These are phyloP conservation scores for Sordaria brevicollis DNA, from an alignment of 495 filamentous ascomycete species.

Conservation along the genomic window DNA sequence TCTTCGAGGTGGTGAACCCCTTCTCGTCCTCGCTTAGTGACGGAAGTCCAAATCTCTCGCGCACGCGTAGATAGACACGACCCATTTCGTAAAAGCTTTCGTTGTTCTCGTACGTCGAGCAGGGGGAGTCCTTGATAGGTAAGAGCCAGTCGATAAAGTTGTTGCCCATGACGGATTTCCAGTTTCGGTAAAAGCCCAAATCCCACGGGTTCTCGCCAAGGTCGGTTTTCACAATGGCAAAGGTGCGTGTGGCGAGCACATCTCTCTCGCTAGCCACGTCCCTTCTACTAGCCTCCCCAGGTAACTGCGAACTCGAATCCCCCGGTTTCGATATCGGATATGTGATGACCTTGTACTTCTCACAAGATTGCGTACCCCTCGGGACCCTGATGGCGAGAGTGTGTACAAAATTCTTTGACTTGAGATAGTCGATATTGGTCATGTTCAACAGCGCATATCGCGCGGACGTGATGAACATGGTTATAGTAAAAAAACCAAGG, in stretches of 20 bases:
- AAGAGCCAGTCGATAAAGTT: constrained; percentile 63
- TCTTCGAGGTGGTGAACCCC: neutral
- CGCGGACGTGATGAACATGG: constrained; percentile 62
- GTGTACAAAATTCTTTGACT: constrained; percentile 49
- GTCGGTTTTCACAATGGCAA: constrained; percentile 62
- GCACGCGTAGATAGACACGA: constrained; percentile 26
- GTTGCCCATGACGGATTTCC: constrained; percentile 64
- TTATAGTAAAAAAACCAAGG: constrained; percentile 63
- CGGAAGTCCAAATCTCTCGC: constrained; percentile 25
- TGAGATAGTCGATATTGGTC: constrained; percentile 74
- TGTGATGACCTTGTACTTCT: constrained; percentile 27
- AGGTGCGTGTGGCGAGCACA: constrained; percentile 46
- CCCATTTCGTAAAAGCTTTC: constrained; percentile 42
- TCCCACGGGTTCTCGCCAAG: constrained; percentile 76
- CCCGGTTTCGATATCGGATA: constrained; percentile 27
- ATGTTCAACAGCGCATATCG: constrained; percentile 60
- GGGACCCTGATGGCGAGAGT: constrained; percentile 69
- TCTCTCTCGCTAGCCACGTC: constrained; percentile 18
- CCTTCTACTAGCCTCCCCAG: neutral
- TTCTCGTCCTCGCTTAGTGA: constrained; percentile 7
- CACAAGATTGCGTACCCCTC: constrained; percentile 30
- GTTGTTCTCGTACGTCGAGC: constrained; percentile 34
- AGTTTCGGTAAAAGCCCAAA: constrained; percentile 55
- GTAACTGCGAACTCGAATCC: constrained; percentile 1
- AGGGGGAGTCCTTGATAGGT: constrained; percentile 58